phyloP scores from a whole-genome alignment of 176 grass and related monocot species.

The Tuctoria greenei region DNA sequence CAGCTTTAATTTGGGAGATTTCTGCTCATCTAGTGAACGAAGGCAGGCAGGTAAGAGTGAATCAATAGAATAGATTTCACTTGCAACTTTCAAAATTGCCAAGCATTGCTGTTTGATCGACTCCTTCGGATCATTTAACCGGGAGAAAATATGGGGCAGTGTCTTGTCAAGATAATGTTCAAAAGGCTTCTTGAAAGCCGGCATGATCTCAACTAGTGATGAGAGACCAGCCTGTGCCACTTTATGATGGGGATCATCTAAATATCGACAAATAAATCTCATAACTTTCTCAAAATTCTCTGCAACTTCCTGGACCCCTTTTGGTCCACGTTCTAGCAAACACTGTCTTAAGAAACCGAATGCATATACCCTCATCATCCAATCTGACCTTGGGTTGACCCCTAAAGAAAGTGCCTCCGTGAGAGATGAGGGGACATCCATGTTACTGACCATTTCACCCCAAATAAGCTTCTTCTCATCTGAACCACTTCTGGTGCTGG shows the following conservation, averaged over 20 bases:
- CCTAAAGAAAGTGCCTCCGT: slow-evolving; percentile 71
- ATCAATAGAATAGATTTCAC: slow-evolving; percentile 74
- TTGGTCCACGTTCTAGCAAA: slow-evolving; percentile 62
- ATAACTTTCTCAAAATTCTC: slow-evolving; percentile 96
- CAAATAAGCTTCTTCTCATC: slow-evolving; percentile 63
- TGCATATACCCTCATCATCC: slow-evolving; percentile 86
- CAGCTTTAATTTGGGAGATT: slow-evolving; percentile 78
- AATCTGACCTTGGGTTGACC: slow-evolving; percentile 79
- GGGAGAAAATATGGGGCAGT: slow-evolving; percentile 78
- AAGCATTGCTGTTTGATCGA: slow-evolving; percentile 74
- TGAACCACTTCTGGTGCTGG: slow-evolving; percentile 61
- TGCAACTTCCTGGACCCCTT: slow-evolving; percentile 74
- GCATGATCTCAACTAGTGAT: slow-evolving; percentile 77
- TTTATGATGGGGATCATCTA: slow-evolving; percentile 96
- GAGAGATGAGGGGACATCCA: slow-evolving; percentile 74
- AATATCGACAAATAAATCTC: slow-evolving; percentile 79
- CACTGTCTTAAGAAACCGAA: slow-evolving; percentile 66
- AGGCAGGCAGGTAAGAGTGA: slow-evolving; percentile 82
- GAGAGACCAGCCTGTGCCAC: slow-evolving; percentile 84
- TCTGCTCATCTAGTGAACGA: slow-evolving; percentile 84
- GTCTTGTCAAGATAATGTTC: slow-evolving; percentile 88
- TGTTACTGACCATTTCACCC: slow-evolving; percentile 60
- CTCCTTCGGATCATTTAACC: slow-evolving; percentile 86
- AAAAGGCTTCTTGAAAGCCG: slow-evolving; percentile 73
- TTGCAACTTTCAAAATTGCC: slow-evolving; percentile 61